Evolutionary conservation across 2,329 filamentous ascomycete species (phyloP).

Genomic region (Botryotinia calthae): DNA sequence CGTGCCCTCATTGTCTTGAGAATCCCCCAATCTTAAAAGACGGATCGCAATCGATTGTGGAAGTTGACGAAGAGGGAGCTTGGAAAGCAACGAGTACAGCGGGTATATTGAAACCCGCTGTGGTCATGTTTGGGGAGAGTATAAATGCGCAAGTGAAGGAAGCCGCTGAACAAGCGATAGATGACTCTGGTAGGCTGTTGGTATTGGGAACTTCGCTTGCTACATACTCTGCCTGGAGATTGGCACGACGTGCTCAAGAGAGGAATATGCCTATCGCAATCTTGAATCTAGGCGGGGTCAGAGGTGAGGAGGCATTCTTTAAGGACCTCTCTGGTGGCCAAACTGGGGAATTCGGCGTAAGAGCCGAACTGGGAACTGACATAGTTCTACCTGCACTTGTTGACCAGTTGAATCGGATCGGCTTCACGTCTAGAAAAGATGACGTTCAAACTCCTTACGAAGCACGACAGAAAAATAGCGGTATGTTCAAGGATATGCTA

Average conservation of each 20-base stretch:
- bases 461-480: conserved; percentile 33
- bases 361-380: conserved; percentile 58
- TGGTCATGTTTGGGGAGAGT: conserved; percentile 95
- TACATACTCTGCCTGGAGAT: conserved; percentile 90
- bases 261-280: conserved; percentile 82
- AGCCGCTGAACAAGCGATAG: conserved; percentile 76
- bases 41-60: conserved; percentile 56
- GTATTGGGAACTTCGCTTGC: conserved; percentile 87
- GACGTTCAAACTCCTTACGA: conserved; percentile 34
- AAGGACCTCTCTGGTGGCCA: conserved; percentile 52
- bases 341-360: conserved; percentile 51
- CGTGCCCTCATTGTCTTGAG: conserved; percentile 76
- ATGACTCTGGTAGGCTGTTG: conserved; percentile 70
- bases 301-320: conserved; percentile 75
- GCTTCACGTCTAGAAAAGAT: conserved; percentile 31
- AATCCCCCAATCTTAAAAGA: conserved; percentile 57
- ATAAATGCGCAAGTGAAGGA: conserved; percentile 68
- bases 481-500: conserved; percentile 58
- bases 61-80: conserved; percentile 77
- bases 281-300: conserved; percentile 80
- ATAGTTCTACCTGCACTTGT: conserved; percentile 57
- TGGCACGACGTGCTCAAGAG: conserved; percentile 80
- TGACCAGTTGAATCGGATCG: conserved; percentile 44
- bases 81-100: conserved; percentile 65
- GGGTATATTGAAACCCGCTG: conserved; percentile 86